Conservation (phyloP, 1,284 basidiomycete genomes). For the Cronartium ribicola region DNA sequence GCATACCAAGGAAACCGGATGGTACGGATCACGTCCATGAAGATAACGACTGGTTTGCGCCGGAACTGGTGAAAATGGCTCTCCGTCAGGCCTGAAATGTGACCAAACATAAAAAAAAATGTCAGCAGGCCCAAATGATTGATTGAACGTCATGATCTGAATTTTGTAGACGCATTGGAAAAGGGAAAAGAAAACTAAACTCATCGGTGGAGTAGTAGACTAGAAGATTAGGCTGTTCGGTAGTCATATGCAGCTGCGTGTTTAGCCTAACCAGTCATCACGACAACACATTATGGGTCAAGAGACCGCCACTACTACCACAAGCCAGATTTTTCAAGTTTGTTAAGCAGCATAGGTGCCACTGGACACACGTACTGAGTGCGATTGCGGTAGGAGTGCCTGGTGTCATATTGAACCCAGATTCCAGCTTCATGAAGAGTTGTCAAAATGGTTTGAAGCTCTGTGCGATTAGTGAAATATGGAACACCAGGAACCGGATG, state of each 20-base stretch:
- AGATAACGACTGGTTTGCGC: not conserved
- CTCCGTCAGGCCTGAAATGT: slow-evolving; percentile 18
- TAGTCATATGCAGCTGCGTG: not conserved
- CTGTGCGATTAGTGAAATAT: slow-evolving; percentile 9
- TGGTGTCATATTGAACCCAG: slow-evolving; percentile 35
- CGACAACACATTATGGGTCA: too few species aligned
- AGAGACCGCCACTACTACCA: not conserved
- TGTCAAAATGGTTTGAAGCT: not conserved
- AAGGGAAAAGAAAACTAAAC: not conserved
- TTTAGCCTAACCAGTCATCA: not conserved
- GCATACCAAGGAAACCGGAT: slow-evolving; percentile 31
- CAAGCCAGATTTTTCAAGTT: not conserved
- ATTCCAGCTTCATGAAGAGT: slow-evolving; percentile 5
- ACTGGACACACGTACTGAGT: slow-evolving; percentile 11
- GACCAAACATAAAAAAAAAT: not conserved
- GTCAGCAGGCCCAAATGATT: not conserved
- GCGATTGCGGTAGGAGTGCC: slow-evolving; percentile 12
- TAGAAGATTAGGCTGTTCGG: not conserved
- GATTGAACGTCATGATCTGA: too few species aligned
- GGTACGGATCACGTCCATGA: slow-evolving; percentile 25
- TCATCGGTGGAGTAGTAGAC: not conserved
- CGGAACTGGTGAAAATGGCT: not conserved
- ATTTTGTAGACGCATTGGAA: too few species aligned
- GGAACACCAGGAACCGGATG: slow-evolving; percentile 22
- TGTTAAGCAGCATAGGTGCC: too few species aligned